Percentiles rank a stretch among this genome's conserved stretches.
These are phyloP conservation scores for Lasiodiplodia theobromae DNA, from an alignment of 2,329 filamentous ascomycete genomes.

Conservation along the genomic window DNA sequence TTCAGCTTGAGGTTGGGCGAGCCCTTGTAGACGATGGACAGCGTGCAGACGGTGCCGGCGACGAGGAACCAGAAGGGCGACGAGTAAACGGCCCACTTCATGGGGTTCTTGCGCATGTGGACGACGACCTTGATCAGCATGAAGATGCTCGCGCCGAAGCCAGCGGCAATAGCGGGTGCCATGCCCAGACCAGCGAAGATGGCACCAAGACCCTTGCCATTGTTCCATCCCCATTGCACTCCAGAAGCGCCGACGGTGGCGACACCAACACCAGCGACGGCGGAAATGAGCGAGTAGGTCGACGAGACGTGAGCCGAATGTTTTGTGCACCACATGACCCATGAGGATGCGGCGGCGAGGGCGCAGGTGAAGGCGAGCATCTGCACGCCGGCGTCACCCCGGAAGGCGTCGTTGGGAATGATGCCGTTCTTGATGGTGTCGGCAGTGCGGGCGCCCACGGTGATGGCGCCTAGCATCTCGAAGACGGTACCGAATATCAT, in stretches of 20 bases:
- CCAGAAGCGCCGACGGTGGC: conserved; percentile 63
- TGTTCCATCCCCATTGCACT: conserved; percentile 66
- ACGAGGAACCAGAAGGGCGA: conserved; percentile 81
- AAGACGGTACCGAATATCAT: conserved; percentile 56
- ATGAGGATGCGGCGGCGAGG: conserved; percentile 69
- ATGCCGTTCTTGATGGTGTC: conserved; percentile 80
- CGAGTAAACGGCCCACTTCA: conserved; percentile 75
- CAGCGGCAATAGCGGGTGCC: conserved; percentile 71
- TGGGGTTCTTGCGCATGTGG: conserved; percentile 73
- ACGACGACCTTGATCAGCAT: conserved; percentile 75
- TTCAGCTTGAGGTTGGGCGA: conserved; percentile 71
- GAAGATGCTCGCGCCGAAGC: conserved; percentile 73
- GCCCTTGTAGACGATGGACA: conserved; percentile 83
- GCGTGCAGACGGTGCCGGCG: conserved; percentile 74
- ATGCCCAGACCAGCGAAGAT: conserved; percentile 72
- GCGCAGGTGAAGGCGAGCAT: conserved; percentile 65
- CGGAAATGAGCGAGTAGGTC: conserved; percentile 61
- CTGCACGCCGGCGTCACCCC: conserved; percentile 52
- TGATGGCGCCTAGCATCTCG: conserved; percentile 57
- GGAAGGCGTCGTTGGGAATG: conserved; percentile 52
- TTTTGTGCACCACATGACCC: conserved; percentile 82
- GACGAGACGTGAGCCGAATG: conserved; percentile 72
- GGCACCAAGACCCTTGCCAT: conserved; percentile 70
- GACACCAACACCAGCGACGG: conserved; percentile 56
- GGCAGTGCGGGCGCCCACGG: conserved; percentile 62